Evolutionary conservation across 2,329 filamentous ascomycete genomes (phyloP), one percentile per base, ranked within the genome.

Genomic region (Fusarium sp.): DNA sequence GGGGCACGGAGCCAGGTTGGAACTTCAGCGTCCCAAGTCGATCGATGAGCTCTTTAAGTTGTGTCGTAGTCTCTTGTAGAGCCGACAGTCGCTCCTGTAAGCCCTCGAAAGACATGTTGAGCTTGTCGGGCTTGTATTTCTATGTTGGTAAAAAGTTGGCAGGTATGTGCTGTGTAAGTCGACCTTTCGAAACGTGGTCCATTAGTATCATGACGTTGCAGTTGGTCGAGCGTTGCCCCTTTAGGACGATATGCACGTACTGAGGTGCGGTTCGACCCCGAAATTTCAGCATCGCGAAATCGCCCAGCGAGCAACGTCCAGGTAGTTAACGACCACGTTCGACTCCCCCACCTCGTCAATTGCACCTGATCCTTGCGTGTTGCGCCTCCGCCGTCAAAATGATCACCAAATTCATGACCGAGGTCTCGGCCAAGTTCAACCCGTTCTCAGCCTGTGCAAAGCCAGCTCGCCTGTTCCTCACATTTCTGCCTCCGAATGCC

Each of bases 391-490:
- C 52, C 67, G 47, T 62, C 77, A 84, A 79, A 52, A 96, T 96
- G 93, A 93, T 96, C 65, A 95, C 92, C 62, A 90, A 91, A 78
- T 96, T 93, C 84, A 88, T 97, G 80, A 95, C 94, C 79, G 89
- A 94, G 79, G 90, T 98, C 75, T 89, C 87, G 75, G 91, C 94
- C 70, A 89, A 89, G 79, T 98, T 98, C 89, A 97, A 97, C 82
- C 95, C 96, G 39, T 98, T 98, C 87, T 92, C 90, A 28, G 82
- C 87, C 24, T 86, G 87, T 78, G 90, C 93, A 67, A 94, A 94
- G 77, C 91, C 94, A 24, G 94, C 94, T 39, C 91, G 96, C 43
- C 86, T 97, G 52, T 96, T 98, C 81, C 92, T 98, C 72, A 91
- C 93, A 33, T 87, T 92, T 69, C 89, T 99, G 33, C 94, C 95